A percentile compares a stretch with the other conserved stretches of the same genome.
phyloP scores from a whole-genome alignment of 1,284 basidiomycete species.

The Quambalaria eucalypti region DNA sequence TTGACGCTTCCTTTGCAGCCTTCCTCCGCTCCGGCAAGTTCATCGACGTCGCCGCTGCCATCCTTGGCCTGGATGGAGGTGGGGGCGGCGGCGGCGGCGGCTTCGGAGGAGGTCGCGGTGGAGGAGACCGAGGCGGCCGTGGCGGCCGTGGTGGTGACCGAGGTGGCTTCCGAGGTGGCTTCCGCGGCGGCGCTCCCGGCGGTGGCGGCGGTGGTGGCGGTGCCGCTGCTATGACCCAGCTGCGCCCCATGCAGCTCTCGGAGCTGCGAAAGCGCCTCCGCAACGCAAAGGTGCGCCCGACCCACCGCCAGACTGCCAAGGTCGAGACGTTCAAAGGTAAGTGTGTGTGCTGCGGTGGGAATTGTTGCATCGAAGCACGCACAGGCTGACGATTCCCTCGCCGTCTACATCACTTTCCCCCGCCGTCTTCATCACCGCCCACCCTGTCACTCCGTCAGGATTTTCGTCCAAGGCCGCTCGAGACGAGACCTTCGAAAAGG shows the following conservation, averaged over 20 bases:
- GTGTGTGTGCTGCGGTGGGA: no score
- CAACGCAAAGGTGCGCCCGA: slow-evolving; percentile 16
- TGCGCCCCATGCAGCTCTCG: slow-evolving; percentile 11
- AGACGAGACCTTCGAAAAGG: slow-evolving; percentile 15
- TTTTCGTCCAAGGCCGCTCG: slow-evolving; percentile 16
- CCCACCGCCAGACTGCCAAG: slow-evolving; percentile 22
- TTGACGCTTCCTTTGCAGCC: slow-evolving; percentile 28
- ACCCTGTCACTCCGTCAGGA: slow-evolving; percentile 1
- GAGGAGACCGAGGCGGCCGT: slow-evolving; percentile 8
- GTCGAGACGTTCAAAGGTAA: slow-evolving; percentile 19
- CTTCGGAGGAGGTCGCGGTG: slow-evolving; percentile 14
- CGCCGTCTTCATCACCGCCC: neutral
- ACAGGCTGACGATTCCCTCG: no score
- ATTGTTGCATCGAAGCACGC: no score
- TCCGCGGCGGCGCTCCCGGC: slow-evolving; percentile 8
- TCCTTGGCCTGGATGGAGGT: slow-evolving; percentile 15
- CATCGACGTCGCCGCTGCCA: slow-evolving; percentile 15
- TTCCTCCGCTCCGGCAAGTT: slow-evolving; percentile 22
- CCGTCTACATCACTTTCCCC: no score
- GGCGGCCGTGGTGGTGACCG: slow-evolving; percentile 8
- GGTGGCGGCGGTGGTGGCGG: slow-evolving; percentile 10
- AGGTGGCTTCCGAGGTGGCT: slow-evolving; percentile 13
- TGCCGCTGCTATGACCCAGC: slow-evolving; percentile 1
- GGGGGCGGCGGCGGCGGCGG: slow-evolving; percentile 11
- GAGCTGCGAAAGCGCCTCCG: slow-evolving; percentile 24